Evolutionary conservation across 169 alveolate genomes (phyloP), one percentile per base, ranked within the genome.

Genomic region (Neospora caninum): DNA sequence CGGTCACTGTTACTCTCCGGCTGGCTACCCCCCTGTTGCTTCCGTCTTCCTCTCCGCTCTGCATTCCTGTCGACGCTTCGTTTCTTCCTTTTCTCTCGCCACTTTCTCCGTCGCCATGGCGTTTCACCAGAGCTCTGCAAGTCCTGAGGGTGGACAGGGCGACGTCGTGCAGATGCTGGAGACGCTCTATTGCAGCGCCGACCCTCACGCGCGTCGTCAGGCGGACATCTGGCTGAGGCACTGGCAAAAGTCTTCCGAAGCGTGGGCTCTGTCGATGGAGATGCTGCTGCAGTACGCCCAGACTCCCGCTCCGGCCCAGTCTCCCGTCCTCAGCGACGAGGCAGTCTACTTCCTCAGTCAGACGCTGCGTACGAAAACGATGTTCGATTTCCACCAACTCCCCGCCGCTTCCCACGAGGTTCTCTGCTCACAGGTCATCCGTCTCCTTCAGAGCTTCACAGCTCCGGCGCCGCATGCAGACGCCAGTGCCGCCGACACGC

Each of bases 181-280:
- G 39, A 73, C 84, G 84, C 43, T 73, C 43, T 73, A 73, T 20
- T 34, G 9, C 43, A 73, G 43, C 43, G 1, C 84, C 7, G 84
- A 73, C 43, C n/a, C 84, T 13, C 39, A 31, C 7, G 84, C 39
- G 42, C 39, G 84, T 13, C 84, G 42, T 13, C 84, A 36, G 42
- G 84, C 84, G 25, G 84, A 73, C 43, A 27, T 73, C 49, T 73
- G 84, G 84, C 84, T 73, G 45, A 41, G 84, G 42, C 39, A 73
- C 31, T 73, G 84, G 84, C 84, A 73, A 43, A 73, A 73, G 84
- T 34, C 84, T 16, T 13, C 84, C 27, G 84, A 73, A 13, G 84
- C 84, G 84, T 73, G 84, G 84, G 84, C 22, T 18, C 25, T 73
- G 31, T 22, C 84, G 39, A 36, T 73, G 42, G 45, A 73, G 45